Percentiles rank a stretch among this genome's conserved stretches.
Conservation (phyloP, 2,329 filamentous ascomycete species). For the Sphaerostilbella broomeana region DNA sequence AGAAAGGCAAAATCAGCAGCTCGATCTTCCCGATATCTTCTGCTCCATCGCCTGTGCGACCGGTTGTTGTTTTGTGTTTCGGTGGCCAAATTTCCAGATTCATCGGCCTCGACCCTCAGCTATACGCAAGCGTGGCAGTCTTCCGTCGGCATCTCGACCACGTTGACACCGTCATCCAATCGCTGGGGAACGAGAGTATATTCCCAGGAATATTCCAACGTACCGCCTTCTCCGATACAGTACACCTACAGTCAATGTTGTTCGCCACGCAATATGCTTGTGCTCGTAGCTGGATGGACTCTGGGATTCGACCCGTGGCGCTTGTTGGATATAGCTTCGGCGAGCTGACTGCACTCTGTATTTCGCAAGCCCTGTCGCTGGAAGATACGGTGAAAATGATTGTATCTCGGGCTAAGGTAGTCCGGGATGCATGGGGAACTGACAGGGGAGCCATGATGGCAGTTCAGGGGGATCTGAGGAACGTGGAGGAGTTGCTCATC, state of each 20-base stretch:
- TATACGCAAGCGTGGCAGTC: constrained; percentile 23
- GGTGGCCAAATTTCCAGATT: constrained; percentile 23
- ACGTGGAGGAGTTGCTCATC: constrained; percentile 6
- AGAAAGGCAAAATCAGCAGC: neutral
- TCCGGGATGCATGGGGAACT: constrained; percentile 27
- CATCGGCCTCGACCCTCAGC: constrained; percentile 23
- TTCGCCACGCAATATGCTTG: constrained; percentile 35
- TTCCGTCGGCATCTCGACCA: constrained; percentile 19
- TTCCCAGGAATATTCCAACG: constrained; percentile 27
- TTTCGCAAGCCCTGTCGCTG: constrained; percentile 27
- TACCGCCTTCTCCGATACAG: constrained; percentile 18
- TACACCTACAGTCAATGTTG: constrained; percentile 32
- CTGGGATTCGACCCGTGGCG: constrained; percentile 18
- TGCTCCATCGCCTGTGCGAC: neutral
- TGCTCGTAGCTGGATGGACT: constrained; percentile 31
- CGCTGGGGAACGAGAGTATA: constrained; percentile 21
- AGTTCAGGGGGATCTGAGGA: constrained; percentile 24
- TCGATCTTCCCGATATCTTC: neutral
- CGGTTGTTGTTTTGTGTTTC: constrained; percentile 29
- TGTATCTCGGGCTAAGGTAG: constrained; percentile 22
- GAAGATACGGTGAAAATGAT: constrained; percentile 27
- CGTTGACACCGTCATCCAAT: constrained; percentile 1
- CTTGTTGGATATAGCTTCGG: constrained; percentile 37
- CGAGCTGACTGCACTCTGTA: constrained; percentile 33
- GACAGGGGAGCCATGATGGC: constrained; percentile 36